These are phyloP conservation scores for Ganoderma leucocontextum DNA, from an alignment of 1,284 basidiomycete genomes.

Conservation along the genomic window DNA sequence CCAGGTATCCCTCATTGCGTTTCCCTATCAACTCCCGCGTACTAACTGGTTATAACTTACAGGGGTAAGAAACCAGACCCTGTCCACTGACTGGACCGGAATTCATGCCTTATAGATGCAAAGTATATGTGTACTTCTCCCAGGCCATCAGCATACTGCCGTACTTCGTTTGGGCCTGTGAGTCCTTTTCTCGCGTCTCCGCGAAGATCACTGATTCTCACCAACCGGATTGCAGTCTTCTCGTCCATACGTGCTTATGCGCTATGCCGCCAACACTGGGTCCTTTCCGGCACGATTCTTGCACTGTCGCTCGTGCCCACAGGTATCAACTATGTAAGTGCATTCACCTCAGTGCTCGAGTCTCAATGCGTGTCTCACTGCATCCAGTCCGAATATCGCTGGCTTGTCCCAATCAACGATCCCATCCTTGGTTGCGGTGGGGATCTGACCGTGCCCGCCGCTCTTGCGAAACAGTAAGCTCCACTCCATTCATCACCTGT, in stretches of 20 bases:
- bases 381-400: background rate
- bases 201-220: too few species aligned
- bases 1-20: background rate
- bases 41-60: background rate
- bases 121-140: background rate
- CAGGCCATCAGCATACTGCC: background rate
- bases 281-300: background rate
- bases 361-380: background rate
- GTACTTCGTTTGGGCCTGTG: background rate
- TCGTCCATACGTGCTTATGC: background rate
- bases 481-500: too few species aligned
- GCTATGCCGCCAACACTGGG: background rate
- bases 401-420: background rate
- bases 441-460: background rate
- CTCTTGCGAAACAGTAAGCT: background rate
- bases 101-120: background rate
- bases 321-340: background rate
- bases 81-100: background rate
- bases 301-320: background rate
- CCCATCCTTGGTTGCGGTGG: background rate
- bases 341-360: background rate
- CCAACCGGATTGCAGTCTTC: background rate
- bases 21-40: background rate
- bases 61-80: background rate
- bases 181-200: background rate